These are phyloP conservation scores for Ajuga chamaepitys DNA, from an alignment of 257 asterid species.

Conservation along the genomic window DNA sequence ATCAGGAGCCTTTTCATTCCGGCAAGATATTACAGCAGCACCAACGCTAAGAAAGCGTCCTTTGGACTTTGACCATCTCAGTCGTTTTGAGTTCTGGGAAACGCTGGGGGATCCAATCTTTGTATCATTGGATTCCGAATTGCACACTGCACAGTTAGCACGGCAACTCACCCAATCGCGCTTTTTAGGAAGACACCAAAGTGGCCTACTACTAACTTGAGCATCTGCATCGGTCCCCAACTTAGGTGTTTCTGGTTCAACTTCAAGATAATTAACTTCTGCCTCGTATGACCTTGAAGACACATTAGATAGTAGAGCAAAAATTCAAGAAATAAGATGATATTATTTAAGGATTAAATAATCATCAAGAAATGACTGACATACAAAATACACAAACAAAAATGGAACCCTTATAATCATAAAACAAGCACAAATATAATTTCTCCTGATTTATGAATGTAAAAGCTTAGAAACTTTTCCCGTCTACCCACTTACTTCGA, in stretches of 20 bases:
- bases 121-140: conserved; percentile 24
- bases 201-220: conserved; percentile 23
- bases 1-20: conserved; percentile 90
- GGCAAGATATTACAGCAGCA: conserved; percentile 94
- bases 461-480: background rate
- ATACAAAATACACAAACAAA: background rate
- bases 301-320: background rate
- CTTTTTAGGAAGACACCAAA: conserved; percentile 40
- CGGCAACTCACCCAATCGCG: conserved; percentile 45
- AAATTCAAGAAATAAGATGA: background rate
- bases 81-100: conserved; percentile 31
- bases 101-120: conserved; percentile 19
- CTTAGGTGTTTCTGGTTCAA: conserved; percentile 41
- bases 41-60: conserved; percentile 84
- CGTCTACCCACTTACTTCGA: background rate
- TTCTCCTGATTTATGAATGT: background rate
- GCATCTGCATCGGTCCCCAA: conserved; percentile 30
- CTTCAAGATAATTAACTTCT: conserved; percentile 76
- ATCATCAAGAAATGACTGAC: background rate
- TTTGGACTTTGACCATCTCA: conserved; percentile 64
- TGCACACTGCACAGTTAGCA: conserved; percentile 74
- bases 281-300: conserved; percentile 78
- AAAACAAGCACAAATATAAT: background rate
- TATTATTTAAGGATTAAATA: background rate
- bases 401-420: background rate